Percentiles rank a stretch among this genome's conserved stretches.
phyloP scores from a whole-genome alignment of 2,329 filamentous ascomycete genomes.

The Ophiostoma piceae region DNA sequence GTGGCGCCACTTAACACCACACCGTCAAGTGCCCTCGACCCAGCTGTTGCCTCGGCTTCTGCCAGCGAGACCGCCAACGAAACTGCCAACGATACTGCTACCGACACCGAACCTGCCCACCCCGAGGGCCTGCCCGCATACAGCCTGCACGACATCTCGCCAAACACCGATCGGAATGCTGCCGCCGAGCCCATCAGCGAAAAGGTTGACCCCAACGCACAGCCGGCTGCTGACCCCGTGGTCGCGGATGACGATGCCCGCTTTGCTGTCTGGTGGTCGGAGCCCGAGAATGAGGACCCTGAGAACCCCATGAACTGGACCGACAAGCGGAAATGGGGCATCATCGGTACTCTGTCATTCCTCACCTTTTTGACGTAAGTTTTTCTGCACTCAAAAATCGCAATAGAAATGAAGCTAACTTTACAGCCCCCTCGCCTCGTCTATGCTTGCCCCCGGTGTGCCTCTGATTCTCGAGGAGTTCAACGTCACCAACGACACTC shows the following conservation, averaged over 20 bases:
- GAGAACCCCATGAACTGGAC: conserved; percentile 54
- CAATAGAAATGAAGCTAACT: too few species aligned
- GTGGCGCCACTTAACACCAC: not conserved
- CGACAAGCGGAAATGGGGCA: conserved; percentile 51
- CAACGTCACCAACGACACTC: conserved; percentile 43
- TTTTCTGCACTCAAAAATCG: too few species aligned
- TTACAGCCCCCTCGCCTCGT: conserved; percentile 47
- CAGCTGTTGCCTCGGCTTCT: not conserved
- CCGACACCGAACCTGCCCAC: not conserved
- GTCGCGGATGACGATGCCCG: not conserved
- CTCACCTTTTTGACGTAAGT: conserved; percentile 55
- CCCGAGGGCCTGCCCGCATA: not conserved
- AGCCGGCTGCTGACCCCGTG: not conserved
- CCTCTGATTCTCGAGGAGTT: conserved; percentile 50
- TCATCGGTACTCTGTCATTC: conserved; percentile 47
- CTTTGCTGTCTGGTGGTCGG: conserved; percentile 44
- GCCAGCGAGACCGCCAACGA: not conserved
- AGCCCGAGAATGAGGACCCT: conserved; percentile 42
- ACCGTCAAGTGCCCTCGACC: not conserved
- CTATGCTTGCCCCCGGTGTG: conserved; percentile 51
- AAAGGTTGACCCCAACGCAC: not conserved
- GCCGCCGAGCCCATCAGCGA: not conserved
- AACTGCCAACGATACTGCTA: not conserved
- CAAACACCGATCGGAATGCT: not conserved
- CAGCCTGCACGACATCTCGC: not conserved